A percentile compares a stretch with the other conserved stretches of the same genome.
Conservation (phyloP, 1,284 basidiomycete genomes). For the Puccinia triticina region DNA sequence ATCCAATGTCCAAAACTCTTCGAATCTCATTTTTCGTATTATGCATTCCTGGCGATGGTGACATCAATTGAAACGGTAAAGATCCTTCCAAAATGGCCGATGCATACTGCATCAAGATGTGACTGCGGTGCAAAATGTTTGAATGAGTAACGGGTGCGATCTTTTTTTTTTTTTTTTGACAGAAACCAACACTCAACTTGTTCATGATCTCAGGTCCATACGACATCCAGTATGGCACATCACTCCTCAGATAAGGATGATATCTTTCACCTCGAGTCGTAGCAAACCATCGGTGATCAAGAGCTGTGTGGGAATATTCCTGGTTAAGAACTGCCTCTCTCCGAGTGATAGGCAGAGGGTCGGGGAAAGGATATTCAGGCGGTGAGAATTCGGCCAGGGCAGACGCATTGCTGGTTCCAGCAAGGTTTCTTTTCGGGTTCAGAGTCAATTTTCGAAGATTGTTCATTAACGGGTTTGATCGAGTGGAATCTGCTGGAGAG, state of each 20-base stretch:
- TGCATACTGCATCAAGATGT: constrained; percentile 36
- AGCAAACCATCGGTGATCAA: constrained; percentile 31
- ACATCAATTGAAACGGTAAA: constrained; percentile 14
- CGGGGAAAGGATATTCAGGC: background rate
- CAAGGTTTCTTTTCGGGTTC: background rate
- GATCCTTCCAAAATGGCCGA: constrained; percentile 10
- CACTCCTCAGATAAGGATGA: constrained; percentile 26
- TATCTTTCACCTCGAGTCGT: constrained; percentile 26
- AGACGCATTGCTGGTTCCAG: background rate
- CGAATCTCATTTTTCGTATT: background rate
- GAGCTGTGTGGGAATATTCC: background rate
- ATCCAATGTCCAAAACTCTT: constrained; percentile 42
- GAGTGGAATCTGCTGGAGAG: background rate
- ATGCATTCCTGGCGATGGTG: background rate
- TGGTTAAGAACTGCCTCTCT: background rate
- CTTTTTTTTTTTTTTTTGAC: background rate
- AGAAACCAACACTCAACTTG: constrained; percentile 30
- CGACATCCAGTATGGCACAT: constrained; percentile 47
- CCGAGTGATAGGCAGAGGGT: background rate
- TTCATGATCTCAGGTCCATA: constrained; percentile 34
- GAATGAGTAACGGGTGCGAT: background rate
- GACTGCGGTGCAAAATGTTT: background rate
- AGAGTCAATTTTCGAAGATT: background rate
- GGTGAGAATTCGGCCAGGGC: background rate
- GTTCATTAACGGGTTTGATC: background rate